phyloP scores from a whole-genome alignment of 2,329 filamentous ascomycete genomes.

The Magnaporthiopsis poae region DNA sequence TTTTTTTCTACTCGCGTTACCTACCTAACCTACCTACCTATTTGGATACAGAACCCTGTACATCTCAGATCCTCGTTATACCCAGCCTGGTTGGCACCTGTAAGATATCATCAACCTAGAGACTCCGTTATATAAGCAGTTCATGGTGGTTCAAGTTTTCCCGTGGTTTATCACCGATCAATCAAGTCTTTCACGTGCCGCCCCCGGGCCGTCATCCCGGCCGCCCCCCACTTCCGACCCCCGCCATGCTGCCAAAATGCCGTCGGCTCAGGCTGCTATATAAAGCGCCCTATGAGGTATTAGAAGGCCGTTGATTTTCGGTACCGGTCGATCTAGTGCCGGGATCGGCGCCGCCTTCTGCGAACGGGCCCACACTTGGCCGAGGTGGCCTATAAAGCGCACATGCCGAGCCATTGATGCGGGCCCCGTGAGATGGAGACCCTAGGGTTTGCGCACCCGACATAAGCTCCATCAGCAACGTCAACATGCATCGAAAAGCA shows the following conservation, averaged over 20 bases:
- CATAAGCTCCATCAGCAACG: background rate
- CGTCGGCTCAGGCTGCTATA: background rate
- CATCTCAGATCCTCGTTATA: background rate
- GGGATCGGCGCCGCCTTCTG: background rate
- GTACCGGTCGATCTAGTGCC: background rate
- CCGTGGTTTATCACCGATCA: too few species aligned
- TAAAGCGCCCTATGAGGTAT: background rate
- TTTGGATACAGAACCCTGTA: background rate
- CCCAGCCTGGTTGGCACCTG: background rate
- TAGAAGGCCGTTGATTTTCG: background rate
- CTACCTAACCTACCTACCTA: background rate
- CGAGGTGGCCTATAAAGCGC: background rate
- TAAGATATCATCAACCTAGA: background rate
- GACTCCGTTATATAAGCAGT: background rate
- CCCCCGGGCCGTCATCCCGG: background rate
- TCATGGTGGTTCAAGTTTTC: background rate
- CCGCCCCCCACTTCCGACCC: background rate
- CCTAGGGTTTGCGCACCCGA: background rate
- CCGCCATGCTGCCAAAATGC: background rate
- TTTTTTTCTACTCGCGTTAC: background rate
- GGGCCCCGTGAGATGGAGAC: background rate
- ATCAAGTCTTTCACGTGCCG: background rate
- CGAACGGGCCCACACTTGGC: too few species aligned
- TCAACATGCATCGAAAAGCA: background rate
- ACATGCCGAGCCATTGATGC: background rate